A percentile compares a stretch with the other conserved stretches of the same genome.
Conservation (phyloP, 805 yeast species). For the Candida xyloterini region DNA sequence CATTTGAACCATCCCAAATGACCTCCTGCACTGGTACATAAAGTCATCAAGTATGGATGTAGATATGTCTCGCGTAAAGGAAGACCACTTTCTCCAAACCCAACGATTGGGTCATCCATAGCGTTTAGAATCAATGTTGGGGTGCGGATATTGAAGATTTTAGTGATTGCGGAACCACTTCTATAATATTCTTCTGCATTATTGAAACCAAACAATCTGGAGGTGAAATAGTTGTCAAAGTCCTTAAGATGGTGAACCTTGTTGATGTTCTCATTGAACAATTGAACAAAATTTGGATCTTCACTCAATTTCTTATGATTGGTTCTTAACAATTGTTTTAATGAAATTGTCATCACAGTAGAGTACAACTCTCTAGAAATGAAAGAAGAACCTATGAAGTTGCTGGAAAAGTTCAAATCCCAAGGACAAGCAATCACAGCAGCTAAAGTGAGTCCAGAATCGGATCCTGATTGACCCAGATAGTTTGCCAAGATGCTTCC, state of each 20-base stretch:
- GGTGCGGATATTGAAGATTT: conserved; percentile 50
- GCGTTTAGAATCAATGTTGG: conserved; percentile 67
- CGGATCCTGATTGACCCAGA: conserved; percentile 59
- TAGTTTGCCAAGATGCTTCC: conserved; percentile 70
- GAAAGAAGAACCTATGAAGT: conserved; percentile 38
- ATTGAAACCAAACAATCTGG: conserved; percentile 62
- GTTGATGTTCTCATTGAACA: conserved; percentile 19
- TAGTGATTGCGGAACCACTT: conserved; percentile 53
- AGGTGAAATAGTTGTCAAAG: conserved; percentile 66
- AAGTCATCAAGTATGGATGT: conserved; percentile 59
- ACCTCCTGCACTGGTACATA: conserved; percentile 70
- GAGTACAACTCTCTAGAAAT: conserved; percentile 48
- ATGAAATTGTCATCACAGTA: conserved; percentile 47
- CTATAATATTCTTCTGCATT: conserved; percentile 65
- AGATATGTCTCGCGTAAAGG: conserved; percentile 48
- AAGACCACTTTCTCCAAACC: conserved; percentile 38
- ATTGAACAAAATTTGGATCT: conserved; percentile 25
- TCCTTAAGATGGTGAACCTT: conserved; percentile 39
- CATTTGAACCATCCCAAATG: conserved; percentile 76
- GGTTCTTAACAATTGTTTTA: conserved; percentile 39
- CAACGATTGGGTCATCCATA: conserved; percentile 72
- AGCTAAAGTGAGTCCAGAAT: conserved; percentile 50
- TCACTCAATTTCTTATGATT: conserved; percentile 40
- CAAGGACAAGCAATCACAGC: conserved; percentile 66
- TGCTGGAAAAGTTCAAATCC: conserved; percentile 58